A percentile compares a stretch with the other conserved stretches of the same genome.
phyloP scores from a whole-genome alignment of 805 yeast species.

The Nakazawaea laoshanensis region DNA sequence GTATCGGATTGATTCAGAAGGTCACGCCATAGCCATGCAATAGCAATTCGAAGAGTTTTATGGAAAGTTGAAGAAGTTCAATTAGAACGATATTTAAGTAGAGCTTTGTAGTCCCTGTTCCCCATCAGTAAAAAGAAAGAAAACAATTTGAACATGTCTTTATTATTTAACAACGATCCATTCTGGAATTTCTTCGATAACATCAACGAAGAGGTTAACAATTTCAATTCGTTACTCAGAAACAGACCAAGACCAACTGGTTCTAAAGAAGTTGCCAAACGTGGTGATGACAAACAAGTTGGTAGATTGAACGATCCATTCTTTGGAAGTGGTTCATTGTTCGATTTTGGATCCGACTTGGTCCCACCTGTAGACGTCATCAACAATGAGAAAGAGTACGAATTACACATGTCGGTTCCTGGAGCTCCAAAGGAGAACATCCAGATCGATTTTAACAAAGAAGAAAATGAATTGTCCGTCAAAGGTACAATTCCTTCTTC shows the following conservation, averaged over 20 bases:
- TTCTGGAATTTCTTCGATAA: conserved; percentile 34
- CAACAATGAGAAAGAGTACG: conserved; percentile 32
- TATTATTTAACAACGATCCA: conserved; percentile 24
- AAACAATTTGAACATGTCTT: conserved; percentile 8
- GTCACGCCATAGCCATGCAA: too few species aligned
- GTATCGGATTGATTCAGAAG: too few species aligned
- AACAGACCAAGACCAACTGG: conserved; percentile 9
- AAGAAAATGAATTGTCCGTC: conserved; percentile 30
- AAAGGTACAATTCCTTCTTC: conserved; percentile 32
- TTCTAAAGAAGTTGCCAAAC: conserved; percentile 8
- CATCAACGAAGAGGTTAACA: conserved; percentile 31
- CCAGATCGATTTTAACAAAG: conserved; percentile 37
- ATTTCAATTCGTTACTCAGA: conserved; percentile 25
- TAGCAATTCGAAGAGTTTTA: too few species aligned
- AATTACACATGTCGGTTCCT: conserved; percentile 35
- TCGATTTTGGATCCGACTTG: conserved; percentile 13
- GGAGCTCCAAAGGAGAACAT: conserved; percentile 37
- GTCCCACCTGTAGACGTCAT: conserved; percentile 38
- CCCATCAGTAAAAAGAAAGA: too few species aligned
- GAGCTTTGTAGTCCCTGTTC: too few species aligned
- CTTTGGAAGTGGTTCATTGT: conserved; percentile 8
- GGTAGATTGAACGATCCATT: conserved; percentile 17
- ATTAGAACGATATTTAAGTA: conserved; percentile 1
- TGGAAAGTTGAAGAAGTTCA: too few species aligned
- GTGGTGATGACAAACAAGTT: conserved; percentile 15